Evolutionary conservation across 352 stramenopile species (phyloP).

Genomic region (Aphanomyces astaci): DNA sequence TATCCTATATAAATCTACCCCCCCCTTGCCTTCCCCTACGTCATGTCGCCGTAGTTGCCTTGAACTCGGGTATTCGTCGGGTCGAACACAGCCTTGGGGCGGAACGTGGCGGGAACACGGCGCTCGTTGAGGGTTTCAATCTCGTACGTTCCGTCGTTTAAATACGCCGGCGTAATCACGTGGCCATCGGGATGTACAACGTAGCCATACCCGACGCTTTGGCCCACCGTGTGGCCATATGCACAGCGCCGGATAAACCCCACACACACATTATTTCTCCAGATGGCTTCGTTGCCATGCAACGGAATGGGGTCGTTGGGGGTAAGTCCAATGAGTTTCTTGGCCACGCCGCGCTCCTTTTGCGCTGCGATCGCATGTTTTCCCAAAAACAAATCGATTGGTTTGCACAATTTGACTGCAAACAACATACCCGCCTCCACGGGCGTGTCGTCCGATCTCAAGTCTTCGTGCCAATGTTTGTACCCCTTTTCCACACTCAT

Average conservation of each 20-base stretch:
- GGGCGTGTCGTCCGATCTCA: conserved; percentile 28
- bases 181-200: conserved; percentile 12
- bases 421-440: conserved; percentile 32
- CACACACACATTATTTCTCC: conserved; percentile 25
- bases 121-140: conserved; percentile 26
- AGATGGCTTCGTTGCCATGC: conserved; percentile 32
- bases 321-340: conserved; percentile 28
- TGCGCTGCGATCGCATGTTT: conserved; percentile 24
- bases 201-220: conserved; percentile 27
- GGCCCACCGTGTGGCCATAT: conserved; percentile 24
- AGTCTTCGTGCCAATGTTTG: conserved; percentile 30
- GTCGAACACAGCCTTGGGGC: conserved; percentile 25
- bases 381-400: conserved; percentile 23
- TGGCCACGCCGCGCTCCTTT: conserved; percentile 24
- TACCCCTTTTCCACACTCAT: conserved; percentile 32
- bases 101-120: conserved; percentile 19
- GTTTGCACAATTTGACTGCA: conserved; percentile 29
- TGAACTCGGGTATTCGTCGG: conserved; percentile 26
- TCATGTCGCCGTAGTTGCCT: conserved; percentile 23
- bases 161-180: conserved; percentile 25
- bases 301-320: conserved; percentile 27
- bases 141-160: conserved; percentile 26
- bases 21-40: too few relatives aligned
- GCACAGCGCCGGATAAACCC: conserved; percentile 28
- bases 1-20: not conserved